A percentile compares a stretch with the other conserved stretches of the same genome.
Conservation (phyloP, 768 basidiomycete genomes). For the Suillus clintonianus region DNA sequence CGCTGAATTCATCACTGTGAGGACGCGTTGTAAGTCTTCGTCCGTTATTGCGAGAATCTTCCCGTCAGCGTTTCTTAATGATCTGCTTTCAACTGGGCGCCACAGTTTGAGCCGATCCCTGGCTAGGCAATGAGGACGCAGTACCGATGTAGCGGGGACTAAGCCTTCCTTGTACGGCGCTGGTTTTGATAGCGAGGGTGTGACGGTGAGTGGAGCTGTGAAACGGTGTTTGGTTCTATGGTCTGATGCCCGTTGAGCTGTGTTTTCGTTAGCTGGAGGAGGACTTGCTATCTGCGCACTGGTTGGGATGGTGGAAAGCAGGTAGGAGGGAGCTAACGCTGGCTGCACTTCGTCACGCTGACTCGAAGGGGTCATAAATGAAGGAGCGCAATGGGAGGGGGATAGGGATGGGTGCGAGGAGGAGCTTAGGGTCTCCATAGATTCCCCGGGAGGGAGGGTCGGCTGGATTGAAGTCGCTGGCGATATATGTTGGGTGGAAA, state of each 20-base stretch:
- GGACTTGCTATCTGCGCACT: no score
- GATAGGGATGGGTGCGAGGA: no score
- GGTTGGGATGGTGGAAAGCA: background rate
- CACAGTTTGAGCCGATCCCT: background rate
- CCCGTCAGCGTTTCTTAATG: background rate
- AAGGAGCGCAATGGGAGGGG: background rate
- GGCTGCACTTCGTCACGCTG: no score
- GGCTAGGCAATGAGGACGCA: background rate
- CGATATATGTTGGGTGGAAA: no score
- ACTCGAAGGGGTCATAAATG: background rate
- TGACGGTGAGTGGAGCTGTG: background rate
- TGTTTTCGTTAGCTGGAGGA: no score
- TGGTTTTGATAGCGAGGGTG: background rate
- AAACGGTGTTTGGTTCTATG: background rate
- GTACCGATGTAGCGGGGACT: background rate
- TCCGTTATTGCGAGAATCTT: background rate
- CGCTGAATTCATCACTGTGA: constrained; percentile 10
- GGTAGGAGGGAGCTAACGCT: no score
- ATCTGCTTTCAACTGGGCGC: background rate
- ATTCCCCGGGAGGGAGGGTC: no score
- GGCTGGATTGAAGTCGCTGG: no score
- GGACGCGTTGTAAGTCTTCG: background rate
- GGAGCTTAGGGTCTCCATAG: no score
- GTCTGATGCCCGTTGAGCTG: no score
- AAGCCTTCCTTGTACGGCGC: background rate